phyloP scores from a whole-genome alignment of 2,329 filamentous ascomycete genomes.

The Sphaerulina musiva region DNA sequence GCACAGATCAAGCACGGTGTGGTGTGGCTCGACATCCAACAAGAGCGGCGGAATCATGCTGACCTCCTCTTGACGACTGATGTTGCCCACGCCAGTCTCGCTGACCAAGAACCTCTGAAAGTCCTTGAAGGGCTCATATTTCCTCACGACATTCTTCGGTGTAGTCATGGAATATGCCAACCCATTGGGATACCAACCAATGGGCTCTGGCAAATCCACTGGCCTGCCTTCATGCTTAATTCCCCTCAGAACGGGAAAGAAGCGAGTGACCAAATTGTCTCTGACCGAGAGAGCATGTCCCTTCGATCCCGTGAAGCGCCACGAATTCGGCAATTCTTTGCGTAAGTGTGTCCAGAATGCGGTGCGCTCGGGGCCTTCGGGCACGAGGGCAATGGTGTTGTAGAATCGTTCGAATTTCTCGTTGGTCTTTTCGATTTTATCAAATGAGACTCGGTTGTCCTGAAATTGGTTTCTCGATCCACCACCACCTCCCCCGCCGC shows the following conservation, averaged over 20 bases:
- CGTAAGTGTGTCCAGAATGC: conserved; percentile 79
- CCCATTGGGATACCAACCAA: conserved; percentile 89
- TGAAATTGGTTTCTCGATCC: conserved; percentile 24
- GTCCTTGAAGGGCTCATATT: conserved; percentile 85
- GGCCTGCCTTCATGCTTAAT: conserved; percentile 75
- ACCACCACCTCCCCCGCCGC: conserved; percentile 23
- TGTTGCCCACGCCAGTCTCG: conserved; percentile 94
- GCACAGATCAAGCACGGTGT: conserved; percentile 92
- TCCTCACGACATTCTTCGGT: conserved; percentile 89
- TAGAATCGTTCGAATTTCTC: conserved; percentile 83
- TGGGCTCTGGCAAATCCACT: conserved; percentile 73
- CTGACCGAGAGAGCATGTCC: conserved; percentile 90
- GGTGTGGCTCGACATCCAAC: conserved; percentile 83
- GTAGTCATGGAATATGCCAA: conserved; percentile 98
- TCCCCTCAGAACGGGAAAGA: conserved; percentile 81
- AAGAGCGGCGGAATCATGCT: conserved; percentile 97
- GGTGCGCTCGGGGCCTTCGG: conserved; percentile 64
- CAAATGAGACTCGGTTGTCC: conserved; percentile 42
- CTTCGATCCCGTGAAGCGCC: conserved; percentile 93
- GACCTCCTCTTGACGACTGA: conserved; percentile 93
- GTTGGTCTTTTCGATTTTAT: conserved; percentile 69
- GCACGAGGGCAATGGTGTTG: conserved; percentile 66
- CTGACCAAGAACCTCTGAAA: conserved; percentile 98
- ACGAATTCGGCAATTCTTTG: conserved; percentile 89
- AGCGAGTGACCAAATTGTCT: conserved; percentile 76